Evolutionary conservation across 148 eudicot genomes (phyloP), one percentile per base, ranked within the genome.

Genomic region (Rhododendron kiyosumense): DNA sequence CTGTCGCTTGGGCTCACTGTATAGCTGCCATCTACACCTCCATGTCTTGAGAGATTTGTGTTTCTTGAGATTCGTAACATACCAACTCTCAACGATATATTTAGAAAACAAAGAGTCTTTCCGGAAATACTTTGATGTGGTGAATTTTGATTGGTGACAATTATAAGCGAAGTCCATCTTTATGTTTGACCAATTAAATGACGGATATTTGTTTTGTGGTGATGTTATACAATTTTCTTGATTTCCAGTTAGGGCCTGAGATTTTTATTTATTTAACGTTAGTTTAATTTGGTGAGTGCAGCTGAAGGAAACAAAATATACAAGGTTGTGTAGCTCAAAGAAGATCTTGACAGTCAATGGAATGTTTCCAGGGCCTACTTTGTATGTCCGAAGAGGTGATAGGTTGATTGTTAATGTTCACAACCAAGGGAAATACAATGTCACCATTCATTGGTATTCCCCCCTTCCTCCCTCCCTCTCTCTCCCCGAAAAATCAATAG

Each of bases 391-490:
- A 34, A 81, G 15, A 20, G 83, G 83, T 30, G 83, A 54, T 32
- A 54, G 2, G 7, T 15, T 81, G 26, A 52, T 54, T 17, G 83
- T 81, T 9, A 54, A 81, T 20, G 46, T 81, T 9, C 17, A 52
- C 0, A 81, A 81, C 24, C 28, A 54, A 30, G 83, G 83, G 14
- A 54, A 32, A 0, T 81, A 52, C 46, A 32, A 54, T 34, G 15
- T 81, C 46, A 81, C 83, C 17, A 32, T 81, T 81, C 83, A 81
- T 28, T 81, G 83, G 83, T 81, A 52, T 52, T 15, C n/a, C n/a
- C n/a, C n/a, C n/a, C n/a, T n/a, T n/a, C n/a, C 61, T 54, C 61
- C 4, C 61, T 3, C 20, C 0, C 61, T 32, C 34, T 32, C 34
- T 32, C 34, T 32, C 34, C 1, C 3, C 17, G 43, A 41, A 41